Evolutionary conservation across 2,329 filamentous ascomycete species (phyloP).

Genomic region (Paracorniculantispora psalliotae): DNA sequence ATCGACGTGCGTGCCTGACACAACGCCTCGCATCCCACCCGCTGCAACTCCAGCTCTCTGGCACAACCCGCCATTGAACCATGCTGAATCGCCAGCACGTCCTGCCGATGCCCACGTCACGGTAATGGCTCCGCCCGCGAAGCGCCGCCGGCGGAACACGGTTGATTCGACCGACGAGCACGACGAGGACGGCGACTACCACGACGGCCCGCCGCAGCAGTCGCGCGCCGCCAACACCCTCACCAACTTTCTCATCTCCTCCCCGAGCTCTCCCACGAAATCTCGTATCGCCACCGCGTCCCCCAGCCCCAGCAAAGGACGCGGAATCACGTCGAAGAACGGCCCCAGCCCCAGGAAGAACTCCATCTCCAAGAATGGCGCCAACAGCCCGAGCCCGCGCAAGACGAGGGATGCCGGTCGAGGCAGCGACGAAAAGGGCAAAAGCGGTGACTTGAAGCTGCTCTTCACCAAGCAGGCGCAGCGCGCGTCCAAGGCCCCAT

Average conservation of each 20-base stretch:
- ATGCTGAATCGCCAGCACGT: slow-evolving; percentile 20
- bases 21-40: neutral
- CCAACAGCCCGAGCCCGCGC: slow-evolving; percentile 31
- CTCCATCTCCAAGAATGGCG: slow-evolving; percentile 25
- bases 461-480: slow-evolving; percentile 60
- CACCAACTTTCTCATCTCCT: slow-evolving; percentile 49
- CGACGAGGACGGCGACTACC: slow-evolving; percentile 30
- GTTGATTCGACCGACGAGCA: slow-evolving; percentile 47
- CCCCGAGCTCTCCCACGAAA: slow-evolving; percentile 39
- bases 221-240: slow-evolving; percentile 39
- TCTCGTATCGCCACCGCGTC: slow-evolving; percentile 30
- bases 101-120: slow-evolving; percentile 26
- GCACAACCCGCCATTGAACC: slow-evolving; percentile 6
- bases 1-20: neutral
- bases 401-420: slow-evolving; percentile 37
- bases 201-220: slow-evolving; percentile 14
- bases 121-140: slow-evolving; percentile 53
- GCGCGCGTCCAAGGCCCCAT: slow-evolving; percentile 33
- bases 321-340: slow-evolving; percentile 13
- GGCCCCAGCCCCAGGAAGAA: slow-evolving; percentile 22
- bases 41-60: neutral
- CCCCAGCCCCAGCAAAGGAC: slow-evolving; percentile 37
- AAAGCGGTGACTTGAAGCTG: slow-evolving; percentile 51
- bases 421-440: slow-evolving; percentile 42
- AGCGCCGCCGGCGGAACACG: slow-evolving; percentile 55